These are phyloP conservation scores for Liriodendron chinense DNA, from an alignment of 164 flowering plant species.

Conservation along the genomic window DNA sequence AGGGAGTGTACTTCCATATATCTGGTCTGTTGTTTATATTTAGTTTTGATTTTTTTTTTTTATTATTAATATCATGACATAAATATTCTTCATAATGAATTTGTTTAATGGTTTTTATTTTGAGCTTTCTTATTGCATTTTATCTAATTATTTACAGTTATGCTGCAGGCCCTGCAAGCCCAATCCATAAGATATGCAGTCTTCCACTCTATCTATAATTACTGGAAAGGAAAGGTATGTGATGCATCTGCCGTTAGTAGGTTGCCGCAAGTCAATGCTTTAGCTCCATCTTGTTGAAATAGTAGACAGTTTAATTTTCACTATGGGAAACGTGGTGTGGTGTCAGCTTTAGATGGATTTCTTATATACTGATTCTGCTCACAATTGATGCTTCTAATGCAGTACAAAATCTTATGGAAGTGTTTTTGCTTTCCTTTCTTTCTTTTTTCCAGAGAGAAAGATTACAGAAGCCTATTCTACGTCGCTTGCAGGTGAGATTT, in stretches of 20 bases:
- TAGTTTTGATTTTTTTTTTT: no score
- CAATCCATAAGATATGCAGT: conserved; percentile 54
- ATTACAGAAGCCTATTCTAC: conserved; percentile 95
- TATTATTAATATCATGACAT: no score
- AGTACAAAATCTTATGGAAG: background rate
- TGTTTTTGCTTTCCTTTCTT: background rate
- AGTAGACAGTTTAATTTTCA: background rate
- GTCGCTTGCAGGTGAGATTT: conserved; percentile 81
- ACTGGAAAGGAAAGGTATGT: conserved; percentile 90
- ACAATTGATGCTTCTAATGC: background rate
- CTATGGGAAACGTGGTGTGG: background rate
- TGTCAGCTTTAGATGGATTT: background rate
- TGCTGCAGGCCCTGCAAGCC: conserved; percentile 64
- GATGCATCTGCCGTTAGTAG: background rate
- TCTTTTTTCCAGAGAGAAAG: conserved; percentile 64
- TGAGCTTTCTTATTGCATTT: background rate
- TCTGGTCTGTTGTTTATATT: no score
- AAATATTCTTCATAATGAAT: background rate
- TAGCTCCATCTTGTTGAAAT: background rate
- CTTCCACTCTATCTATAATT: conserved; percentile 67
- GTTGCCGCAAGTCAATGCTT: background rate
- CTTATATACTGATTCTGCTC: background rate
- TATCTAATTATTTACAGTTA: background rate
- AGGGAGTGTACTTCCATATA: no score
- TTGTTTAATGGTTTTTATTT: background rate